Evolutionary conservation across 2,329 filamentous ascomycete species (phyloP).

Genomic region (Microsporum audouinii): DNA sequence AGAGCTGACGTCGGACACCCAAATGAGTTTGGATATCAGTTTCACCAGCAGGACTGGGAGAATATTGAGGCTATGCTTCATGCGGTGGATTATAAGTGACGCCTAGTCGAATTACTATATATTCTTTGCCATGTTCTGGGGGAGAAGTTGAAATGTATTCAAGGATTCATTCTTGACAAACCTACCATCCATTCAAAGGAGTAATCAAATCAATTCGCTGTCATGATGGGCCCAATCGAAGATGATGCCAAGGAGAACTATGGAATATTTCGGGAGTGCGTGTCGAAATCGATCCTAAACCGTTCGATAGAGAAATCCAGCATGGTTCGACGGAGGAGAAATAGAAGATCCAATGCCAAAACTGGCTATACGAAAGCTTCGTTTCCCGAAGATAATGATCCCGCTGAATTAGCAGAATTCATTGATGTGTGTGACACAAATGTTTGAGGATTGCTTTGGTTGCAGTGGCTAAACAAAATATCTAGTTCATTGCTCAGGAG

Average conservation of each 20-base stretch:
- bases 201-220: neutral
- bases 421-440: constrained; percentile 44
- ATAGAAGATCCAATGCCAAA: constrained; percentile 11
- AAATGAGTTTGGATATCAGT: constrained; percentile 13
- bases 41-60: constrained; percentile 7
- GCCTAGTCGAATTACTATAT: neutral
- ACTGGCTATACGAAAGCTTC: constrained; percentile 11
- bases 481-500: constrained; percentile 56
- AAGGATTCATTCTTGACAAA: neutral
- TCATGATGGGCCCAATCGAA: neutral
- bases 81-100: neutral
- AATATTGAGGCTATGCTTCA: neutral
- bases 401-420: constrained; percentile 66
- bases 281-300: constrained; percentile 58
- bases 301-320: constrained; percentile 42
- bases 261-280: constrained; percentile 60
- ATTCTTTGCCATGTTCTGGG: neutral
- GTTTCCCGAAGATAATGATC: constrained; percentile 29
- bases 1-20: neutral
- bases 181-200: no score
- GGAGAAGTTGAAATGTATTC: neutral
- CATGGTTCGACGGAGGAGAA: constrained; percentile 25
- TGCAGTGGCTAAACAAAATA: constrained; percentile 1
- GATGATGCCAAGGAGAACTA: constrained; percentile 39
- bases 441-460: constrained; percentile 4